These are phyloP conservation scores for Lentinula raphanica DNA, from an alignment of 768 basidiomycete species.

Conservation along the genomic window DNA sequence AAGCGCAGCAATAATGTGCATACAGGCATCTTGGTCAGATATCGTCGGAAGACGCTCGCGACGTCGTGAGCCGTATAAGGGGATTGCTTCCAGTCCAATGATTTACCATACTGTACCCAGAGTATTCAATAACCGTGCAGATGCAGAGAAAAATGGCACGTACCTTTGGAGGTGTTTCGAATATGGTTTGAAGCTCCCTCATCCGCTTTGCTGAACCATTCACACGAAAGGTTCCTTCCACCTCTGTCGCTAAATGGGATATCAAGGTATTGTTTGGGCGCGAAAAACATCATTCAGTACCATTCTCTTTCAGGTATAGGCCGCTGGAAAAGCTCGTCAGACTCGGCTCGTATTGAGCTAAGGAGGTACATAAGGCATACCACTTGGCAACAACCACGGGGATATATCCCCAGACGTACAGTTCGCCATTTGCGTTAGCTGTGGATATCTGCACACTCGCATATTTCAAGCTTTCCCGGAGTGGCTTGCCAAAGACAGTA, in stretches of 20 bases:
- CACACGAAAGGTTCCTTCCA: constrained; percentile 91
- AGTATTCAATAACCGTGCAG: neutral
- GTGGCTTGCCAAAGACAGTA: constrained; percentile 80
- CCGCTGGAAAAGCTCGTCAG: constrained; percentile 47
- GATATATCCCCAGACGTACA: constrained; percentile 91
- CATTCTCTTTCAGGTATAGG: constrained; percentile 90
- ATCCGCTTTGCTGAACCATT: constrained; percentile 94
- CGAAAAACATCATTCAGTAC: constrained; percentile 30
- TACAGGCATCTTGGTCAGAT: constrained; percentile 95
- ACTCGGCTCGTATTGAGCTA: constrained; percentile 8
- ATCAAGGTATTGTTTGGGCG: neutral
- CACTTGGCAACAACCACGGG: constrained; percentile 98
- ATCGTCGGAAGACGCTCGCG: constrained; percentile 92
- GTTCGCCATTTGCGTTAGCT: constrained; percentile 72
- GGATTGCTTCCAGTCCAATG: constrained; percentile 83
- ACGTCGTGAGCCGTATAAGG: constrained; percentile 94
- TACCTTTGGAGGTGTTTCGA: constrained; percentile 86
- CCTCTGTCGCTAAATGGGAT: constrained; percentile 64
- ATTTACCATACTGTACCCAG: constrained; percentile 77
- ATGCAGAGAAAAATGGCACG: constrained; percentile 16
- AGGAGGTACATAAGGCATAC: constrained; percentile 44
- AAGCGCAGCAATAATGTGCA: constrained; percentile 26
- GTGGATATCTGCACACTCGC: constrained; percentile 95
- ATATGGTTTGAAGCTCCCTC: constrained; percentile 88
- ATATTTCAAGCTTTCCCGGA: constrained; percentile 77